Conservation (phyloP, 352 stramenopile genomes). For the Pythium graminicola region DNA sequence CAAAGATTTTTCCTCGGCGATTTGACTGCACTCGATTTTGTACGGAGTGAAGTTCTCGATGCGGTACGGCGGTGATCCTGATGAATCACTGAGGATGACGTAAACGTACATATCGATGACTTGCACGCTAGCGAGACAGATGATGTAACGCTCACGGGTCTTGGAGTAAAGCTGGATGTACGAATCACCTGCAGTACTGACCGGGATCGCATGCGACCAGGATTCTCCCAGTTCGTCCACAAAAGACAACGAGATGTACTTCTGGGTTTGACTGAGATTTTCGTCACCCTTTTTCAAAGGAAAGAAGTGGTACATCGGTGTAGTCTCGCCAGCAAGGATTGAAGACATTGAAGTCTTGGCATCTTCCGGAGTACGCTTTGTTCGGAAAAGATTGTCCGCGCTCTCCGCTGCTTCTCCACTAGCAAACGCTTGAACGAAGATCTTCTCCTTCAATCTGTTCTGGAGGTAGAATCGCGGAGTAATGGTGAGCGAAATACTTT, state of each 20-base stretch:
- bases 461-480: conserved; percentile 80
- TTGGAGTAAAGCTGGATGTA: conserved; percentile 80
- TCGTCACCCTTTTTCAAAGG: conserved; percentile 66
- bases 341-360: conserved; percentile 44
- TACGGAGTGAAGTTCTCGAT: conserved; percentile 88
- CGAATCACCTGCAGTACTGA: conserved; percentile 69
- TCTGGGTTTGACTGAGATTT: conserved; percentile 41
- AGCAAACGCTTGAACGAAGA: conserved; percentile 69
- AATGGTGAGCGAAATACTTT: conserved; percentile 65
- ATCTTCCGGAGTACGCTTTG: conserved; percentile 52
- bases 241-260: conserved; percentile 81
- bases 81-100: conserved; percentile 79
- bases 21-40: conserved; percentile 62
- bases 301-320: conserved; percentile 70
- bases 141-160: conserved; percentile 60
- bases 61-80: conserved; percentile 67
- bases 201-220: conserved; percentile 77
- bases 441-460: conserved; percentile 73
- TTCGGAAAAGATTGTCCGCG: conserved; percentile 61
- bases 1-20: conserved; percentile 38
- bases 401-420: conserved; percentile 53
- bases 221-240: conserved; percentile 43
- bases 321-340: conserved; percentile 56
- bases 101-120: conserved; percentile 88
- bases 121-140: conserved; percentile 80